These are phyloP conservation scores for Triglochin maritima DNA, from an alignment of 106 monocot species.

Conservation along the genomic window DNA sequence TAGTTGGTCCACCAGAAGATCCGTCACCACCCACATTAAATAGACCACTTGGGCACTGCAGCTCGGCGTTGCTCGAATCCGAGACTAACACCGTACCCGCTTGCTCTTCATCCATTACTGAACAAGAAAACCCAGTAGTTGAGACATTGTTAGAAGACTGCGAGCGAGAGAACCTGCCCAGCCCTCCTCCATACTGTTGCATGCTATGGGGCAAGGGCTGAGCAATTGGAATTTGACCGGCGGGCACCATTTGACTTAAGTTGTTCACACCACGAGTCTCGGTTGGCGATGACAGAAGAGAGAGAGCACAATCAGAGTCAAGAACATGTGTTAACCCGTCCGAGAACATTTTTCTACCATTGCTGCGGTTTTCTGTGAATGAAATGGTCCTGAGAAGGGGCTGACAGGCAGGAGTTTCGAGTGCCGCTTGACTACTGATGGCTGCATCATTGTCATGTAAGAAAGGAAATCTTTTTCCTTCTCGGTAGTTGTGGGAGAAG, in stretches of 20 bases:
- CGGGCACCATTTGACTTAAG: conserved; percentile 14
- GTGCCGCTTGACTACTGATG: conserved; percentile 3
- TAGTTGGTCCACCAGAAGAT: conserved; percentile 15
- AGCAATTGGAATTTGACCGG: conserved; percentile 19
- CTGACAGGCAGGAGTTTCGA: conserved; percentile 14
- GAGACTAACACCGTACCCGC: conserved; percentile 27
- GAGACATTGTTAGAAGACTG: conserved; percentile 14
- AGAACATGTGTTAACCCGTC: conserved; percentile 27
- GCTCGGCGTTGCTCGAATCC: conserved; percentile 9
- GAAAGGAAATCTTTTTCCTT: conserved; percentile 37
- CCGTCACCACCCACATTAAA: conserved; percentile 32
- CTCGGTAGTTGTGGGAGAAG: conserved; percentile 16
- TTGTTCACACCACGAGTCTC: conserved; percentile 17
- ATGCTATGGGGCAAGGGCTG: conserved; percentile 25
- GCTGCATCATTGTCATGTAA: conserved; percentile 13
- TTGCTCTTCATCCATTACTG: conserved; percentile 24
- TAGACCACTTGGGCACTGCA: conserved; percentile 23
- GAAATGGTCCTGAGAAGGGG: conserved; percentile 23
- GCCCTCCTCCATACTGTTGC: conserved; percentile 4
- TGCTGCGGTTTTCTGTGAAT: conserved; percentile 5
- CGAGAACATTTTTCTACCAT: conserved; percentile 24
- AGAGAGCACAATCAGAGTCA: conserved; percentile 87
- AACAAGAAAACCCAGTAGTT: conserved; percentile 20
- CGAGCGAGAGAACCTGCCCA: conserved; percentile 7
- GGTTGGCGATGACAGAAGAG: conserved; percentile 91